phyloP scores from a whole-genome alignment of 2,329 filamentous ascomycete species.

The Myrmaecium sp. region DNA sequence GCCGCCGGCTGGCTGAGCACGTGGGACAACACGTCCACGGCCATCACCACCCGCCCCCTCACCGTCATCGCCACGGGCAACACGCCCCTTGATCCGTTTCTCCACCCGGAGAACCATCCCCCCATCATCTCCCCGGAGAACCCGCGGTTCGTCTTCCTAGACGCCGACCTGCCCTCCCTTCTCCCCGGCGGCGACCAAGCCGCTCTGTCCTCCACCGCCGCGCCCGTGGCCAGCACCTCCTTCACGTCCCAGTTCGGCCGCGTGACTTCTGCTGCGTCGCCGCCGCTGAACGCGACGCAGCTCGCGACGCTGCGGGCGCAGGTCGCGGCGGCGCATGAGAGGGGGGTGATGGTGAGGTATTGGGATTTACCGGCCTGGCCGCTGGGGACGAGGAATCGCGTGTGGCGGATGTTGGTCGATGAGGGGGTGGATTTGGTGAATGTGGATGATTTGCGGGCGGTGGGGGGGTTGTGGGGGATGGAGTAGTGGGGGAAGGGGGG shows the following conservation, averaged over 20 bases:
- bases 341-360: constrained; percentile 43
- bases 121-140: constrained; percentile 10
- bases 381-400: constrained; percentile 37
- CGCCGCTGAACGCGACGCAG: constrained; percentile 30
- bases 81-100: constrained; percentile 32
- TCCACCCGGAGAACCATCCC: constrained; percentile 11
- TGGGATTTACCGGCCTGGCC: constrained; percentile 47
- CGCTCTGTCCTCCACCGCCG: constrained; percentile 31
- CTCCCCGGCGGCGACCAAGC: constrained; percentile 33
- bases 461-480: constrained; percentile 25
- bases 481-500: constrained; percentile 9
- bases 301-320: constrained; percentile 34
- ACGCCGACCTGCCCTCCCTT: constrained; percentile 35
- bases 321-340: constrained; percentile 34
- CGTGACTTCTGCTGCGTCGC: constrained; percentile 11
- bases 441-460: constrained; percentile 43
- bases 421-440: constrained; percentile 46
- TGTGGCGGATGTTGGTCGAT: constrained; percentile 40
- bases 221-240: constrained; percentile 37
- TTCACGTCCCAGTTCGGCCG: constrained; percentile 28
- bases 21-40: constrained; percentile 30
- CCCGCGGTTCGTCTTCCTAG: constrained; percentile 41
- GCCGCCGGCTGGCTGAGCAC: constrained; percentile 35
- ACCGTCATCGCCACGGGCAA: constrained; percentile 48
- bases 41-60: constrained; percentile 31